Evolutionary conservation across 805 yeast species (phyloP), one percentile per base, ranked within the genome.

Genomic region (Torulaspora franciscae): DNA sequence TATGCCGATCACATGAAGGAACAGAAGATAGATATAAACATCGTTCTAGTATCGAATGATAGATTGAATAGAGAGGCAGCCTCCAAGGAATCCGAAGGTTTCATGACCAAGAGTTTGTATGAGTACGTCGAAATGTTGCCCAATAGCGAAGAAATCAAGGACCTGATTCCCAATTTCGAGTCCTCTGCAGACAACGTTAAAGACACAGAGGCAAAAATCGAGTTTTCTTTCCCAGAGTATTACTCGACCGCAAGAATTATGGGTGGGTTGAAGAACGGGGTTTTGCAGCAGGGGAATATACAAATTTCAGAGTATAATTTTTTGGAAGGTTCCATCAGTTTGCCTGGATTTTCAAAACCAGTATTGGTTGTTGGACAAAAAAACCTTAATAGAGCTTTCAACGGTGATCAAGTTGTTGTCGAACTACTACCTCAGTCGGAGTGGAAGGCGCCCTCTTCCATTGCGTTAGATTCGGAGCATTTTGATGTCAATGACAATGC

Each of bases 221-320:
- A 83, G 53, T 73, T 76, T 26, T 69, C 76, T 24, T 93, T 80
- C 59, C 84, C 85, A 1, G 90, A 85, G 43, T 87, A 88, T 60
- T 87, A 85, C 62, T 66, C 90, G 4, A 78, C 81, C 35, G 79
- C 98, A 0, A 76, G 95, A 67, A 72, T 89, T 10, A 79, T 88
- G 77, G 98, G 95, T 40, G 99, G 99, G 36, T 65, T 91, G 49
- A 85, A 83, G 59, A 85, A 81, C 56, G 96, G 96, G 17, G 81
- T 91, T 9, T 69, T 93, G 37, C 85, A 83, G 61, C 96, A 88
- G 66, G 99, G 99, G 26, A 73, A 74, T 24, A 74, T 93, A 55
- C 78, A 79, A 54, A 79, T 90, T 13, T 86, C 91, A 4, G 81
- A 89, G 14, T 93, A 88, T 64, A 93, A 93, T 62, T 82, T 85